Base-by-base conservation (phyloP, 2,329 filamentous ascomycete genomes). In the Paradendryphiella salina region DNA sequence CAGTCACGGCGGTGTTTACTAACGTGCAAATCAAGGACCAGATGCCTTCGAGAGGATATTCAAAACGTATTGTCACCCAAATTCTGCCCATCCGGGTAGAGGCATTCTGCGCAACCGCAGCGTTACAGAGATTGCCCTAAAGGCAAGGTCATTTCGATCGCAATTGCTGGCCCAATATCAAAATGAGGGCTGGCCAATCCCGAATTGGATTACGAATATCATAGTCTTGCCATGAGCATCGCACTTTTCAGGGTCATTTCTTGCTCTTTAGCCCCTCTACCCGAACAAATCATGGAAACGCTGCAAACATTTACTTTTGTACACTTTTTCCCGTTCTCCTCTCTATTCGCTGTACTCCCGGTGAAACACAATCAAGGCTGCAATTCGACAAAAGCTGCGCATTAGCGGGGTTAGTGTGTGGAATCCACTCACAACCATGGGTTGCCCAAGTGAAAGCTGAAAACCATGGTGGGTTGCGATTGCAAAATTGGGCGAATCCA, bases 1-100 rank as follows among this genome's bases (percentile, higher is more conserved):
- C 7, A 21, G 7, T 7, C 3, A n/a, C 10, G 9, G 10, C 13
- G 11, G 3, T n/a, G 10, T 5, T 29, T 17, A 1, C 20, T 59
- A 29, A 59, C 28, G 2, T 37, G 8, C 13, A 37, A 31, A 11
- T 13, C 11, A 15, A 63, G 65, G 68, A 26, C 53, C 56, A 1
- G n/a, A 39, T 21, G 69, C 68, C 8, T 69, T 70, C 23, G 54
- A 64, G n/a, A 49, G 49, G 6, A 65, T 73, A 5, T 72, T 74
- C 35, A 33, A 43, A 14, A 37, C 29, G 1, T 59, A 67, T 46
- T 74, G 72, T 45, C 21, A 54, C 0, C 60, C 58, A n/a, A 29
- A 20, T 8, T 34, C 38, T 14, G 20, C 23, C 10, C 37, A 48
- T 39, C 5, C 32, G 6, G 15, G 29, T 6, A 48, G 57, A 2